Base-by-base conservation (phyloP, 2,329 filamentous ascomycete species). In the Huntiella savannae region DNA sequence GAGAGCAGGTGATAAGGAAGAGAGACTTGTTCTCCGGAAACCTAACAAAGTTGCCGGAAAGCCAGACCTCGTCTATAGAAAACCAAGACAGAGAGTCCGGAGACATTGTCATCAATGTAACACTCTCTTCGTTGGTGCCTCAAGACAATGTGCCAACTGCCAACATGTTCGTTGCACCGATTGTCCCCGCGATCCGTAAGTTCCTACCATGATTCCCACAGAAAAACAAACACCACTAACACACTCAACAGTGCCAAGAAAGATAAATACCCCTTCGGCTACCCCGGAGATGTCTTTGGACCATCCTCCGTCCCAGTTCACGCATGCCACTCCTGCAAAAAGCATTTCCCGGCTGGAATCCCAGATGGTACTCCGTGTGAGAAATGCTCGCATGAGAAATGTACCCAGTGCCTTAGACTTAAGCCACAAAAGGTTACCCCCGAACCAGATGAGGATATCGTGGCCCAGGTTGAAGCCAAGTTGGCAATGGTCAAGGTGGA, bases 141-240 rank as follows among this genome's bases (percentile, higher is more conserved):
- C 61, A 50, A 83, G 78, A 63, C 72, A 57, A 0, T 93, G 86
- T 58, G 60, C 66, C 5, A 67, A 66, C 35, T 93, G 86, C 60
- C 63, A 68, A 22, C 86, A 93, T 59, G 59, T 69, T 44, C 77
- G 83, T 46, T 93, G 85, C 65, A 82, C 76, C 35, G 79, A 79
- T 57, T 92, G 85, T 59, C 83, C 82, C 22, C 70, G 84, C 54
- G 77, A 85, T 55, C 84, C 84, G 70, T 85, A 72, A 59, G 80
- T 76, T 28, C 3, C 15, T 45, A 34, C 22, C 10, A 19, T 5
- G 4, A 2, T 19, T 5, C 17, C 17, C 22, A 2, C 22, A 28
- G 1, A 28, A 7, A 10, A 28, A 7, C 8, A 7, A 12, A 15
- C n/a, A 28, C 33, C 36, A 39, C 51, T 52, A 49, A 53, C 45